Conservation (phyloP, 257 asterid species). For the Solanum boliviense region DNA sequence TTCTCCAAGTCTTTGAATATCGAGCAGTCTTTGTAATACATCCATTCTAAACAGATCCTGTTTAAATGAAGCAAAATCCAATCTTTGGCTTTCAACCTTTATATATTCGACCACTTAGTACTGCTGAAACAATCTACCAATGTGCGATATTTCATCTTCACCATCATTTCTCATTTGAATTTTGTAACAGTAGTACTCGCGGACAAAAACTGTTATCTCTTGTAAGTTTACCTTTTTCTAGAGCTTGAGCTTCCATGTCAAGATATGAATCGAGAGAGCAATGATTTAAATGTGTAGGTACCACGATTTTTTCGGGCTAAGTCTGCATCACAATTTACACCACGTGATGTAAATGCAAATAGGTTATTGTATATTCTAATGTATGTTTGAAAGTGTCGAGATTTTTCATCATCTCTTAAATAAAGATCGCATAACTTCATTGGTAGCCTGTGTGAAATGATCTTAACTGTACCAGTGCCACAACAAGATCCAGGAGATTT, state of each 20-base stretch:
- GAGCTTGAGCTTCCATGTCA: neutral
- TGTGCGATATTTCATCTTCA: neutral
- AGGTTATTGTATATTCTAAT: neutral
- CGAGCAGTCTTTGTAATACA: too few relatives aligned
- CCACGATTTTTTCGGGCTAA: neutral
- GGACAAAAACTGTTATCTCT: neutral
- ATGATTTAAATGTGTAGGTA: too few relatives aligned
- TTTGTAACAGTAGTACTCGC: too few relatives aligned
- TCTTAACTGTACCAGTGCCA: too few relatives aligned
- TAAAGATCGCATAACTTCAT: neutral
- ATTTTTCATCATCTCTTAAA: neutral
- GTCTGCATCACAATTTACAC: neutral
- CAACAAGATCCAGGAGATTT: too few relatives aligned
- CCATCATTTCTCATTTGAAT: neutral
- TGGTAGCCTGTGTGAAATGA: neutral
- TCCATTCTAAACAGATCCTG: too few relatives aligned
- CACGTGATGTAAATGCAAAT: neutral
- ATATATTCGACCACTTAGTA: neutral
- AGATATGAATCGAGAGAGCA: neutral
- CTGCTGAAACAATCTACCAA: too few relatives aligned
- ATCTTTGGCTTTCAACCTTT: too few relatives aligned
- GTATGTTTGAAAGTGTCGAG: neutral
- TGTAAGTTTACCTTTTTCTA: neutral
- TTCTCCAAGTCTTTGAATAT: too few relatives aligned
- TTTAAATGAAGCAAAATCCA: neutral